Evolutionary conservation across 2,329 filamentous ascomycete genomes (phyloP).

Genomic region (Emergomyces pasteurianus): DNA sequence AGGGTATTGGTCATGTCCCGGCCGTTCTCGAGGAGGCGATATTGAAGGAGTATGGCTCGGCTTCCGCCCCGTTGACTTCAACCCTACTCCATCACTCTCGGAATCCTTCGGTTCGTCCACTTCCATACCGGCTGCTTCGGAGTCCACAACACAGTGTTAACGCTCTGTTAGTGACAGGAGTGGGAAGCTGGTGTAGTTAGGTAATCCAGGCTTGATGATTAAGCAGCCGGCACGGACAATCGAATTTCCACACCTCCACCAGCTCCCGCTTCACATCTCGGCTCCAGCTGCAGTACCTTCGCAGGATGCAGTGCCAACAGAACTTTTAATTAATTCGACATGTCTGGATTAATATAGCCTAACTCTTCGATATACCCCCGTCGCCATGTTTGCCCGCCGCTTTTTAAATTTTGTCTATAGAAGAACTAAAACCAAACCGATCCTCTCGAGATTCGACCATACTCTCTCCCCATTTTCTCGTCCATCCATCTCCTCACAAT

Average conservation of each 20-base stretch:
- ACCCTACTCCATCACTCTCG: slow-evolving; percentile 10
- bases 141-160: slow-evolving; percentile 8
- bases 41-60: neutral
- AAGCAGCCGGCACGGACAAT: neutral
- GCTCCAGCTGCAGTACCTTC: neutral
- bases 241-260: neutral
- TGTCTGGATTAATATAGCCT: neutral
- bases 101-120: slow-evolving; percentile 23
- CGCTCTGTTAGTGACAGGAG: neutral
- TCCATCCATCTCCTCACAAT: neutral
- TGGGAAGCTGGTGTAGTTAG: neutral
- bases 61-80: slow-evolving; percentile 12
- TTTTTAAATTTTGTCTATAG: slow-evolving; percentile 24
- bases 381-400: slow-evolving; percentile 22
- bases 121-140: slow-evolving; percentile 25
- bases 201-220: neutral
- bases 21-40: slow-evolving; percentile 4
- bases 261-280: neutral
- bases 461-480: neutral
- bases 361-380: neutral
- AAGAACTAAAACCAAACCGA: neutral
- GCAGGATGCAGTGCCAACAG: neutral
- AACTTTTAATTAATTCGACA: neutral
- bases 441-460: neutral
- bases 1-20: slow-evolving; percentile 15